These are phyloP conservation scores for Volutella citrinella DNA, from an alignment of 2,329 filamentous ascomycete genomes.

Conservation along the genomic window DNA sequence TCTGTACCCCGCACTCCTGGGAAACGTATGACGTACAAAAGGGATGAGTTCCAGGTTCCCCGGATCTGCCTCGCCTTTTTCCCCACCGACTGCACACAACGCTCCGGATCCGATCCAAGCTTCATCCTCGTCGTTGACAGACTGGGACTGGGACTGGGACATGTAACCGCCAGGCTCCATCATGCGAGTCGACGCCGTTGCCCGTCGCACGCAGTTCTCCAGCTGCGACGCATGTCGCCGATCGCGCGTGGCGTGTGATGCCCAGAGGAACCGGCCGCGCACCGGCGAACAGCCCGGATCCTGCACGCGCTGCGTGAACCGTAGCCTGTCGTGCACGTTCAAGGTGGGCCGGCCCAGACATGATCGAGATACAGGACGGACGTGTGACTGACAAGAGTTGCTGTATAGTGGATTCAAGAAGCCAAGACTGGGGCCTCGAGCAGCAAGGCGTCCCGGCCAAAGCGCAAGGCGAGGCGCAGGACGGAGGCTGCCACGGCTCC, in stretches of 20 bases:
- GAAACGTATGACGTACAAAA: not conserved
- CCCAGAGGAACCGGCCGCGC: slow-evolving; percentile 32
- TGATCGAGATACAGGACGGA: not conserved
- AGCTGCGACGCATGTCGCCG: slow-evolving; percentile 31
- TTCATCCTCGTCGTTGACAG: not conserved
- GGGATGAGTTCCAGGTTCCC: not conserved
- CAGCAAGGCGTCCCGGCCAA: slow-evolving; percentile 1
- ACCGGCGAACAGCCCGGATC: slow-evolving; percentile 63
- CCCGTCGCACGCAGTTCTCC: slow-evolving; percentile 34
- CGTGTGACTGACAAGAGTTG: no score
- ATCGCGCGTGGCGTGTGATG: slow-evolving; percentile 30
- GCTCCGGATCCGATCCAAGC: not conserved
- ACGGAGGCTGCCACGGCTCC: slow-evolving; percentile 6
- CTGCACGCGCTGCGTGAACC: slow-evolving; percentile 57
- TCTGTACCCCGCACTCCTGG: no score
- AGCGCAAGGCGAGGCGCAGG: slow-evolving; percentile 15
- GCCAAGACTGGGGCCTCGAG: slow-evolving; percentile 10
- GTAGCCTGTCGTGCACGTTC: slow-evolving; percentile 26
- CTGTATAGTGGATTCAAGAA: slow-evolving; percentile 25
- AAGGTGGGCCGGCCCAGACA: slow-evolving; percentile 13
- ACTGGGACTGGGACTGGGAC: not conserved
- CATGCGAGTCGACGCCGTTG: slow-evolving; percentile 17
- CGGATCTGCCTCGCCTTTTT: not conserved
- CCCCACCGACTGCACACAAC: no score
- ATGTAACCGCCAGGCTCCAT: no score